These are phyloP conservation scores for Choiromyces venosus DNA, from an alignment of 495 filamentous ascomycete species.

Conservation along the genomic window DNA sequence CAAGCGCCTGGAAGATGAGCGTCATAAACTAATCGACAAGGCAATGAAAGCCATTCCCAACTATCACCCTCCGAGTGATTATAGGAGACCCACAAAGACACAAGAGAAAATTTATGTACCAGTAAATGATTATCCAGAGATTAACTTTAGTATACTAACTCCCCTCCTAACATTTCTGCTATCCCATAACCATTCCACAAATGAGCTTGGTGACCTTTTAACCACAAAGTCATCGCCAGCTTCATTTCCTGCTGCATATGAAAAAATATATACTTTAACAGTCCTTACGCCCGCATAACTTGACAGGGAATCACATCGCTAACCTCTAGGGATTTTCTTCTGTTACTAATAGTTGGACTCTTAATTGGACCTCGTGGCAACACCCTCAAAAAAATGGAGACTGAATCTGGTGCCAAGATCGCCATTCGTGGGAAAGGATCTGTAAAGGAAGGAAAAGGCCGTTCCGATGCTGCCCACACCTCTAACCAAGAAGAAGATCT, in stretches of 20 bases:
- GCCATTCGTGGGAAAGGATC: conserved; percentile 98
- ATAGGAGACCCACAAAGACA: conserved; percentile 96
- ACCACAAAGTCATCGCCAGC: conserved; percentile 41
- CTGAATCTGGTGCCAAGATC: conserved; percentile 94
- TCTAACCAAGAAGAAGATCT: conserved; percentile 99
- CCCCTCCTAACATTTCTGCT: conserved; percentile 52
- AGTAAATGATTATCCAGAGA: conserved; percentile 99
- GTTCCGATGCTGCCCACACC: conserved; percentile 95
- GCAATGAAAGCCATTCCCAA: conserved; percentile 98
- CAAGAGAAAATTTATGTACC: conserved; percentile 99
- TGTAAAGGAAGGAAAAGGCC: conserved; percentile 98
- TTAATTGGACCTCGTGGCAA: conserved; percentile 99
- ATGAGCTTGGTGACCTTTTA: conserved; percentile 20
- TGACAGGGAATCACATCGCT: conserved; percentile 54
- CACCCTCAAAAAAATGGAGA: conserved; percentile 98
- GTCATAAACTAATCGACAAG: conserved; percentile 94
- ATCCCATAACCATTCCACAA: conserved; percentile 3
- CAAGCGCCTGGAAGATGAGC: conserved; percentile 95
- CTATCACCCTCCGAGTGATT: conserved; percentile 95
- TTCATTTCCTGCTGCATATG: conserved; percentile 37
- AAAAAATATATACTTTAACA: conserved; percentile 9
- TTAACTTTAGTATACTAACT: conserved; percentile 99
- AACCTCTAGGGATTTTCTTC: conserved; percentile 72
- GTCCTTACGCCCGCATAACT: conserved; percentile 21
- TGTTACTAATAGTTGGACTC: conserved; percentile 93